Evolutionary conservation across 768 basidiomycete species (phyloP).

Genomic region (Solioccasus polychromus): DNA sequence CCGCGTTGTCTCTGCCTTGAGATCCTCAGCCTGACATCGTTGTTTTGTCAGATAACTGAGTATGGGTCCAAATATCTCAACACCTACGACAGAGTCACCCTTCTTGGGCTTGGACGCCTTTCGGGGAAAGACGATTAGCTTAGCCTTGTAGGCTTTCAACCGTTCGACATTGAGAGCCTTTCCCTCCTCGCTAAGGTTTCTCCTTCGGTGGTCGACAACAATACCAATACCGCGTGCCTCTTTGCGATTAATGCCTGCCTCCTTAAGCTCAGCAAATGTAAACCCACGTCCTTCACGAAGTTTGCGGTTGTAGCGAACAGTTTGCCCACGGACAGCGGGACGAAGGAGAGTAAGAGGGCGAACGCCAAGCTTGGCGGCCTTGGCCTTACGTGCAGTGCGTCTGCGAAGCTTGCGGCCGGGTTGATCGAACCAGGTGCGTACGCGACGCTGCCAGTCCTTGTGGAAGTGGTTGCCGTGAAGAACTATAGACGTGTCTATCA

Average conservation of each 20-base stretch:
- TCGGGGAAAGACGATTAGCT: constrained; percentile 95
- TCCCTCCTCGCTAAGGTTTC: constrained; percentile 95
- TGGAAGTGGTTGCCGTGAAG: constrained; percentile 94
- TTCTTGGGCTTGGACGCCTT: constrained; percentile 94
- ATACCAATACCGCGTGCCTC: constrained; percentile 92
- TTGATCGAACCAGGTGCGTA: constrained; percentile 99
- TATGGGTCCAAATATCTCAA: background rate
- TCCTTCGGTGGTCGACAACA: constrained; percentile 94
- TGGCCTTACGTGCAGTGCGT: constrained; percentile 86
- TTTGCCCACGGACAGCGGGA: constrained; percentile 94
- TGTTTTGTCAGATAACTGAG: constrained; percentile 5
- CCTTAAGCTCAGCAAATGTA: constrained; percentile 91
- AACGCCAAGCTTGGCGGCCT: constrained; percentile 88
- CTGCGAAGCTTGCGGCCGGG: constrained; percentile 96
- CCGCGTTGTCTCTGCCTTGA: constrained; percentile 74
- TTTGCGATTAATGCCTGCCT: constrained; percentile 91
- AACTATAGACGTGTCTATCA: constrained; percentile 44
- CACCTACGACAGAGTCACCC: constrained; percentile 85
- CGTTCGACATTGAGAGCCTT: constrained; percentile 94
- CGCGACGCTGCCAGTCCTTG: constrained; percentile 98
- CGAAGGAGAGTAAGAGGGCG: constrained; percentile 90
- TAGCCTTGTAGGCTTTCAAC: constrained; percentile 88
- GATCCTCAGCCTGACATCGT: constrained; percentile 68
- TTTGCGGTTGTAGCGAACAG: constrained; percentile 97
- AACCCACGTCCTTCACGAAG: constrained; percentile 96